These are phyloP conservation scores for Nicotiana noctiflora DNA, from an alignment of 257 asterid genomes.

Conservation along the genomic window DNA sequence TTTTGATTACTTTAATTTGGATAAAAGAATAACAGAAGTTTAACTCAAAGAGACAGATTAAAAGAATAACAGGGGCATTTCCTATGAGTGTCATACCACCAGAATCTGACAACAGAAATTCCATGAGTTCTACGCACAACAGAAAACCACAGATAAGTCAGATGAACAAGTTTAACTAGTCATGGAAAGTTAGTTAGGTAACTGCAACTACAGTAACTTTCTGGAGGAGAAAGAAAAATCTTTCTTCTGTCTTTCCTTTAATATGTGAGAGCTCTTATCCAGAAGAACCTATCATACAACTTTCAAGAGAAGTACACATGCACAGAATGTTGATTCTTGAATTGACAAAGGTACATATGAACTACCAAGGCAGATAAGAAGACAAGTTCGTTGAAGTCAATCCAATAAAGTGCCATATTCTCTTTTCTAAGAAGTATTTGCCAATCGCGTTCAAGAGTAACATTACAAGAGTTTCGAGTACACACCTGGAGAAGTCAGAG, in stretches of 20 bases:
- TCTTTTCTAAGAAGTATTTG: background rate
- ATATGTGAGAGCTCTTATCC: background rate
- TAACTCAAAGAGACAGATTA: background rate
- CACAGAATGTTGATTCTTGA: background rate
- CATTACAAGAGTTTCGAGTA: background rate
- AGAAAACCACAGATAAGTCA: background rate
- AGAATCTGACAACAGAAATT: background rate
- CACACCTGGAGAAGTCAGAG: constrained; percentile 95
- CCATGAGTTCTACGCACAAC: background rate
- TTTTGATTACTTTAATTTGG: background rate
- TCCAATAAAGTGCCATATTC: background rate
- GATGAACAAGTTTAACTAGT: background rate
- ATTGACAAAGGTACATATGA: background rate
- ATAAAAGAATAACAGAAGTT: background rate
- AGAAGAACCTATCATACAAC: background rate
- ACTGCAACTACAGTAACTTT: background rate
- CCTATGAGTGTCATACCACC: background rate
- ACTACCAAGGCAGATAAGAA: background rate
- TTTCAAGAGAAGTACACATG: background rate
- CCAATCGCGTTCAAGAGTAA: background rate
- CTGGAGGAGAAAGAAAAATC: background rate
- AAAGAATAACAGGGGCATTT: background rate
- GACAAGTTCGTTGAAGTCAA: background rate
- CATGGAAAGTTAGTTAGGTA: background rate
- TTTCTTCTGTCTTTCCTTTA: background rate